A percentile compares a stretch with the other conserved stretches of the same genome.
Conservation (phyloP, 768 basidiomycete species). For the Cytidiella melzeri region DNA sequence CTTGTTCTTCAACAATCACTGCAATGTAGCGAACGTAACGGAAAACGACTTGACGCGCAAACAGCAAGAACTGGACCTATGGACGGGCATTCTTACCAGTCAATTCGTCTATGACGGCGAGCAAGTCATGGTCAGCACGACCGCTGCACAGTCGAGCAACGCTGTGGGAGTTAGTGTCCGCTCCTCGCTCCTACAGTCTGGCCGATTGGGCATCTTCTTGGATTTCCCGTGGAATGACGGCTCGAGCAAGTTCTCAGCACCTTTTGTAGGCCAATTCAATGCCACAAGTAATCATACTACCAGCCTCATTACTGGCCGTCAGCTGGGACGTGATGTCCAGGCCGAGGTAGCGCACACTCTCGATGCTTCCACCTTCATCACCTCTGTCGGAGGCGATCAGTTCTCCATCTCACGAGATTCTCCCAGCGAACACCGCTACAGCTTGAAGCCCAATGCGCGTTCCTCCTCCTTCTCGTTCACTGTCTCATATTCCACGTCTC, state of each 20-base stretch:
- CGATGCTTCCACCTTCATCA: constrained; percentile 35
- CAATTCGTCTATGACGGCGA: constrained; percentile 33
- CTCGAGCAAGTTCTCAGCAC: constrained; percentile 46
- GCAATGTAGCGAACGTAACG: constrained; percentile 26
- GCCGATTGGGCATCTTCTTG: constrained; percentile 41
- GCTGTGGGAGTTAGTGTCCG: constrained; percentile 34
- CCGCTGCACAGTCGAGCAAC: constrained; percentile 33
- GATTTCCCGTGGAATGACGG: constrained; percentile 63
- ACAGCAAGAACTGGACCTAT: constrained; percentile 45
- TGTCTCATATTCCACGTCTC: constrained; percentile 27
- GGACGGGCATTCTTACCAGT: constrained; percentile 47
- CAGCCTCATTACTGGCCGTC: constrained; percentile 18
- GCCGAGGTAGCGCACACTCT: constrained; percentile 40
- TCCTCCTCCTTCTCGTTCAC: constrained; percentile 30
- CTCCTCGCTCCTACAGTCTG: constrained; percentile 34
- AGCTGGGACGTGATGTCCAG: constrained; percentile 14
- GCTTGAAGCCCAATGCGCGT: constrained; percentile 29
- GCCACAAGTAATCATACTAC: constrained; percentile 45
- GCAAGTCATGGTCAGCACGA: constrained; percentile 34
- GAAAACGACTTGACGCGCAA: constrained; percentile 32
- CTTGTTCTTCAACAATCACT: constrained; percentile 30
- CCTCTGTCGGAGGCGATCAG: constrained; percentile 35
- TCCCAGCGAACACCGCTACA: constrained; percentile 41
- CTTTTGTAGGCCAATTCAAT: constrained; percentile 51
- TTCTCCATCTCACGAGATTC: constrained; percentile 38